Conservation (phyloP, 257 asterid genomes). For the Henckelia pumila region DNA sequence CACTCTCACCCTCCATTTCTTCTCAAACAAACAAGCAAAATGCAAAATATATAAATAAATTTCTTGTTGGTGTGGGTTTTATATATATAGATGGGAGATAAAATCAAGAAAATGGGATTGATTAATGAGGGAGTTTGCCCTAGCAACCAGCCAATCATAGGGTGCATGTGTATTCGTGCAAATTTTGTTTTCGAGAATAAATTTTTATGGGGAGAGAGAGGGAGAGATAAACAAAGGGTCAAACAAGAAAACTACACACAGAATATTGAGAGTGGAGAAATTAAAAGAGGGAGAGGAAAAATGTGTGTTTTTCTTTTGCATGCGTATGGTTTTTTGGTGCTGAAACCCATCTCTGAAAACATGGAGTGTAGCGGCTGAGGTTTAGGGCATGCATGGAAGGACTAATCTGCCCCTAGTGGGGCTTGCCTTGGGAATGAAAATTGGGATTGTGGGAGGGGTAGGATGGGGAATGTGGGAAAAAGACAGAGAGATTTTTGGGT, state of each 20-base stretch:
- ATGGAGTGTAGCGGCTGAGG: conserved; percentile 69
- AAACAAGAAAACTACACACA: conserved; percentile 31
- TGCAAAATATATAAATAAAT: too few species aligned
- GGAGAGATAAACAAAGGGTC: conserved; percentile 48
- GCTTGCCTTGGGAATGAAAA: conserved; percentile 66
- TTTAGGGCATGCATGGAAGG: conserved; percentile 46
- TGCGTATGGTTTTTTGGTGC: conserved; percentile 92
- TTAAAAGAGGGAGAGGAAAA: conserved; percentile 8
- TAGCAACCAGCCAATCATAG: conserved; percentile 40
- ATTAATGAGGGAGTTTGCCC: conserved; percentile 22
- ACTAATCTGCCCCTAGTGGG: conserved; percentile 53
- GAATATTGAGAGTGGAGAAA: not conserved
- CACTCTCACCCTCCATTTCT: conserved; percentile 42
- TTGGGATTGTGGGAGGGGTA: not conserved
- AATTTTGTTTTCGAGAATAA: not conserved
- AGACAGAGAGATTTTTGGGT: conserved; percentile 49
- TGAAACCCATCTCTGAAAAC: conserved; percentile 69
- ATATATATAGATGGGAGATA: conserved; percentile 36
- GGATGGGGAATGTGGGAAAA: conserved; percentile 31
- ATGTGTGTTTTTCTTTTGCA: conserved; percentile 33
- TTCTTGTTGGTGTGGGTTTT: not conserved
- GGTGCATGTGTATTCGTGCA: conserved; percentile 47
- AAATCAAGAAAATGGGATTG: conserved; percentile 1
- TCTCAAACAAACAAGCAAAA: not conserved
- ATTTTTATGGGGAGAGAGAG: not conserved